phyloP scores from a whole-genome alignment of 164 flowering plant genomes.

The Echeveria elegans region DNA sequence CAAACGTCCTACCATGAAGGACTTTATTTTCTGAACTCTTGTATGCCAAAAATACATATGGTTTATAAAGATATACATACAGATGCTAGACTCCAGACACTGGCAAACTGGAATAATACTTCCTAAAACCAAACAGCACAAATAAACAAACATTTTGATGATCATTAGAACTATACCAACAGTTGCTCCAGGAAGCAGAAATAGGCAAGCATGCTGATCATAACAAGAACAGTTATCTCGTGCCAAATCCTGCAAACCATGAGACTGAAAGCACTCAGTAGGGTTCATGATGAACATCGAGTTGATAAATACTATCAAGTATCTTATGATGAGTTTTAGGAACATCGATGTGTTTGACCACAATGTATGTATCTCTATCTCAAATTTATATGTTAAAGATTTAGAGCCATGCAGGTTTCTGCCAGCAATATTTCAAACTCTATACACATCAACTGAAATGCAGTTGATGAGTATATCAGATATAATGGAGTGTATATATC shows the following conservation, averaged over 20 bases:
- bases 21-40: neutral
- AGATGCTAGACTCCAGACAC: neutral
- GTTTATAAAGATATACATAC: neutral
- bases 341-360: neutral
- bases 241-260: slow-evolving; percentile 63
- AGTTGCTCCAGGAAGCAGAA: slow-evolving; percentile 86
- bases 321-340: no score
- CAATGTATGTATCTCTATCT: neutral
- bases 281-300: neutral
- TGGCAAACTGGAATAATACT: neutral
- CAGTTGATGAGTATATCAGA: neutral
- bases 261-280: slow-evolving; percentile 2
- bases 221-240: slow-evolving; percentile 72
- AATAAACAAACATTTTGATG: neutral
- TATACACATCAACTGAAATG: no score
- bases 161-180: slow-evolving; percentile 35
- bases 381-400: neutral
- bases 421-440: no score
- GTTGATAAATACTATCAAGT: no score
- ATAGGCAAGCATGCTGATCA: slow-evolving; percentile 85
- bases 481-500: neutral
- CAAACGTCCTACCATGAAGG: neutral
- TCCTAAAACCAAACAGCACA: neutral
- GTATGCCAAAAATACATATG: neutral
- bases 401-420: neutral